Percentiles rank a stretch among this genome's conserved stretches.
phyloP scores from a whole-genome alignment of 768 basidiomycete genomes.

The Mycena olivaceomarginata region DNA sequence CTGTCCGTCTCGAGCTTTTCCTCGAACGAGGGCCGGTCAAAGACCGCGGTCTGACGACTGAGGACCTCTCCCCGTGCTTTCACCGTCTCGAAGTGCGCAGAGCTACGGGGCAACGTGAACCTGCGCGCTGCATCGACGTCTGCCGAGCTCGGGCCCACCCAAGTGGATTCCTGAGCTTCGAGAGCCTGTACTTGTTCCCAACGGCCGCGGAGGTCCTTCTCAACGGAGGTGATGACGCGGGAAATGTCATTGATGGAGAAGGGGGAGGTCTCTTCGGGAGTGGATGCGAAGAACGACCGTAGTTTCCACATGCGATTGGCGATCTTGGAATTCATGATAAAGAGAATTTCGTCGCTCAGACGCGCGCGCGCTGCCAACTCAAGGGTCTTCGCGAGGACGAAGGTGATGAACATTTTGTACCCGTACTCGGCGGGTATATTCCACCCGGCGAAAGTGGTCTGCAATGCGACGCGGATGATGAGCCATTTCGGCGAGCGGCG shows the following conservation, averaged over 20 bases:
- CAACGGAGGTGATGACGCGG: slow-evolving; percentile 40
- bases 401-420: slow-evolving; percentile 72
- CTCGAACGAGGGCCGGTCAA: slow-evolving; percentile 6
- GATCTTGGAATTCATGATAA: slow-evolving; percentile 60
- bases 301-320: slow-evolving; percentile 62
- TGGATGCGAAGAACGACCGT: slow-evolving; percentile 40
- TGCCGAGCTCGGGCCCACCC: neutral
- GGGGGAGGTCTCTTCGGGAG: neutral
- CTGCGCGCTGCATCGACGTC: slow-evolving; percentile 9
- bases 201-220: neutral
- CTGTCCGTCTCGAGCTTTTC: neutral
- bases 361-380: slow-evolving; percentile 25
- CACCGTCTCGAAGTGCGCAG: neutral
- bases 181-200: slow-evolving; percentile 9
- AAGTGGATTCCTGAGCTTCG: neutral
- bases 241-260: slow-evolving; percentile 41
- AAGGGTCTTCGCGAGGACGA: slow-evolving; percentile 57
- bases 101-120: slow-evolving; percentile 24
- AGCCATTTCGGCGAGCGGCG: slow-evolving; percentile 72
- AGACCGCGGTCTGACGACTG: neutral
- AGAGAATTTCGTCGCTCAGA: slow-evolving; percentile 55
- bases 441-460: slow-evolving; percentile 55
- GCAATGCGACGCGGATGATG: slow-evolving; percentile 66
- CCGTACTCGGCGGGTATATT: slow-evolving; percentile 29
- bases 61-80: neutral